Conservation (phyloP, 2,329 filamentous ascomycete genomes). For the Cladosporium sp. region DNA sequence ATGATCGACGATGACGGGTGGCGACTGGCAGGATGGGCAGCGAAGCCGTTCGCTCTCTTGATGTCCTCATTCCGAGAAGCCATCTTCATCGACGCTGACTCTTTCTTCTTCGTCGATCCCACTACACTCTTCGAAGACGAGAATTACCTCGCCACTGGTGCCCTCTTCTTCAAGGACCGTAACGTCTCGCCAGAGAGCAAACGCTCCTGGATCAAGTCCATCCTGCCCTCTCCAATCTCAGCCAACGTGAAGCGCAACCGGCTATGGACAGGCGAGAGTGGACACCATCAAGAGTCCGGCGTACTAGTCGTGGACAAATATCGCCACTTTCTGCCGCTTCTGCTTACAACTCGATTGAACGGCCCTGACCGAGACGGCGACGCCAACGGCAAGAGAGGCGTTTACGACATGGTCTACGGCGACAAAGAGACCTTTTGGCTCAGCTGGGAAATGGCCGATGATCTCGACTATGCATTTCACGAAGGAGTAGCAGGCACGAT, state of each 20-base stretch:
- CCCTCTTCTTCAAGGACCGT: slow-evolving; percentile 46
- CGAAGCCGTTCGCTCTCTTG: slow-evolving; percentile 45
- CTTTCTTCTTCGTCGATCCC: slow-evolving; percentile 41
- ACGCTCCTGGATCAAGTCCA: slow-evolving; percentile 23
- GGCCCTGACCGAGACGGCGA: slow-evolving; percentile 43
- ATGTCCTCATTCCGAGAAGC: slow-evolving; percentile 45
- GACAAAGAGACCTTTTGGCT: slow-evolving; percentile 51
- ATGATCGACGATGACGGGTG: slow-evolving; percentile 45
- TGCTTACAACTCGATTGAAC: slow-evolving; percentile 39
- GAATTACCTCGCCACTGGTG: slow-evolving; percentile 39
- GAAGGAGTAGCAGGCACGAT: slow-evolving; percentile 36
- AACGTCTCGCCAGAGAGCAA: neutral
- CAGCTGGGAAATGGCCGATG: slow-evolving; percentile 43
- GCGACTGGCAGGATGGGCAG: slow-evolving; percentile 42
- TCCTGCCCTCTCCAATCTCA: slow-evolving; percentile 40
- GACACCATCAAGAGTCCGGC: slow-evolving; percentile 43
- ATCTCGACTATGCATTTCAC: slow-evolving; percentile 42
- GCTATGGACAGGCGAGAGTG: slow-evolving; percentile 36
- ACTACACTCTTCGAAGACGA: slow-evolving; percentile 37
- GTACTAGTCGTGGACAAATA: slow-evolving; percentile 47
- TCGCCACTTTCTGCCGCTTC: slow-evolving; percentile 42
- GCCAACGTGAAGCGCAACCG: slow-evolving; percentile 34
- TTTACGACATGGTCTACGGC: slow-evolving; percentile 47
- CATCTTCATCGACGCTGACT: slow-evolving; percentile 46
- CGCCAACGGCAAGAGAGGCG: slow-evolving; percentile 35